Conservation (phyloP, 73 alveolate species). For the Durusdinium trenchii region DNA sequence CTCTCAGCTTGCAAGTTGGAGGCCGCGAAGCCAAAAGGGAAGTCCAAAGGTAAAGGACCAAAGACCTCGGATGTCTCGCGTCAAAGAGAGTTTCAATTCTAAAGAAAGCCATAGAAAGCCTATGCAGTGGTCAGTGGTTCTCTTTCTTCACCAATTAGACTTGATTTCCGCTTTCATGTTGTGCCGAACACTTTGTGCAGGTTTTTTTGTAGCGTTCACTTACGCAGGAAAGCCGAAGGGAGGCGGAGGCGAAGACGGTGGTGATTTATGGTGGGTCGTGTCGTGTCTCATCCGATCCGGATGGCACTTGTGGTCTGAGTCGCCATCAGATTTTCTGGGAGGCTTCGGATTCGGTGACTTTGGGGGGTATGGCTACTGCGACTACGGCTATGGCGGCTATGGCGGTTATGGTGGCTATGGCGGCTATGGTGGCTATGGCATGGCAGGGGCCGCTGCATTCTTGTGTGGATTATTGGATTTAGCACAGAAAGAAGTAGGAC, state of each 20-base stretch:
- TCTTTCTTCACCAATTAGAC: too few relatives aligned
- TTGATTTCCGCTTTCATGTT: too few relatives aligned
- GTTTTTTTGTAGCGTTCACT: neutral
- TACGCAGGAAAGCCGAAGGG: neutral
- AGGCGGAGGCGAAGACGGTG: conserved; percentile 4
- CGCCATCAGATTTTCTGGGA: neutral
- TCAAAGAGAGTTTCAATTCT: neutral
- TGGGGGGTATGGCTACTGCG: conserved; percentile 37
- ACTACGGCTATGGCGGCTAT: conserved; percentile 33
- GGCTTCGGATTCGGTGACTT: neutral
- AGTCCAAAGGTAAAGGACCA: conserved; percentile 63
- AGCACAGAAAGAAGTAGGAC: too few relatives aligned
- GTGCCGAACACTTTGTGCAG: too few relatives aligned
- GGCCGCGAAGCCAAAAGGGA: conserved; percentile 83
- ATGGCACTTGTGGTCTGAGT: neutral
- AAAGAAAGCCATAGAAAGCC: neutral
- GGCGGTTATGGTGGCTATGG: neutral
- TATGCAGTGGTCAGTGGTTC: too few relatives aligned
- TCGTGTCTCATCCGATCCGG: neutral
- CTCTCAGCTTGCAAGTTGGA: neutral
- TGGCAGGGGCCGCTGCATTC: too few relatives aligned
- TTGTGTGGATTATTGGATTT: too few relatives aligned
- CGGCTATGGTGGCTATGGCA: conserved; percentile 42
- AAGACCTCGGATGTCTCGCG: too few relatives aligned
- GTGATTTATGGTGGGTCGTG: neutral